phyloP scores from a whole-genome alignment of 306 rosid genomes.

The Lathyrus sativus region DNA sequence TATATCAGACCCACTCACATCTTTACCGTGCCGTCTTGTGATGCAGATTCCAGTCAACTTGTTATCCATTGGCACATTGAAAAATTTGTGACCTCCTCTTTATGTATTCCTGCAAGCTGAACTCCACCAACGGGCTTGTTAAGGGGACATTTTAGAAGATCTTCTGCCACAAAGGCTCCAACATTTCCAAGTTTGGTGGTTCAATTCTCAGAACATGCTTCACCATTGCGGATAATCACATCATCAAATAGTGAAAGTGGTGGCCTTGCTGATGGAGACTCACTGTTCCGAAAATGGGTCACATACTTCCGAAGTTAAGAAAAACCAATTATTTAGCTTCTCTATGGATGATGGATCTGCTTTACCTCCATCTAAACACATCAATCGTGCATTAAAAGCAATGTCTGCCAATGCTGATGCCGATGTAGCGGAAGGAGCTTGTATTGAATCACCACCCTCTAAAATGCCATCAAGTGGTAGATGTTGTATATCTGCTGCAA shows the following conservation, averaged over 20 bases:
- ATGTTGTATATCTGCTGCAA: too few relatives aligned
- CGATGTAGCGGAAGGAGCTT: slow-evolving; percentile 65
- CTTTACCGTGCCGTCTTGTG: slow-evolving; percentile 97
- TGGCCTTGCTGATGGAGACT: slow-evolving; percentile 47
- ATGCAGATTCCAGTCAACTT: slow-evolving; percentile 88
- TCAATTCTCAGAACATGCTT: too few relatives aligned
- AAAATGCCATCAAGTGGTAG: slow-evolving; percentile 44
- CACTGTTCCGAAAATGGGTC: slow-evolving; percentile 49
- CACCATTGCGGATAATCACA: slow-evolving; percentile 38
- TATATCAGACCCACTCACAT: too few relatives aligned
- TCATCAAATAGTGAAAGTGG: slow-evolving; percentile 49
- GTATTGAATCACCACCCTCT: slow-evolving; percentile 48
- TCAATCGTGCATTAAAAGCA: slow-evolving; percentile 96
- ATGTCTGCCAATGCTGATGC: slow-evolving; percentile 94
- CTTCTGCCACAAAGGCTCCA: slow-evolving; percentile 69
- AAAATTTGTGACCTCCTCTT: slow-evolving; percentile 86
- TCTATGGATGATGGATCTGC: slow-evolving; percentile 79
- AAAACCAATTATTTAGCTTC: slow-evolving; percentile 61
- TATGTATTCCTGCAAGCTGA: slow-evolving; percentile 88
- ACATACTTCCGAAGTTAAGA: slow-evolving; percentile 57
- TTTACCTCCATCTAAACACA: slow-evolving; percentile 93
- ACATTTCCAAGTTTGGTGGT: slow-evolving; percentile 75
- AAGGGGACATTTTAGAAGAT: slow-evolving; percentile 69
- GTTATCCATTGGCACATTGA: too few relatives aligned
- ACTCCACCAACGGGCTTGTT: slow-evolving; percentile 90